A percentile compares a stretch with the other conserved stretches of the same genome.
These are phyloP conservation scores for Bipolaris zeicola DNA, from an alignment of 2,329 filamentous ascomycete genomes.

Conservation along the genomic window DNA sequence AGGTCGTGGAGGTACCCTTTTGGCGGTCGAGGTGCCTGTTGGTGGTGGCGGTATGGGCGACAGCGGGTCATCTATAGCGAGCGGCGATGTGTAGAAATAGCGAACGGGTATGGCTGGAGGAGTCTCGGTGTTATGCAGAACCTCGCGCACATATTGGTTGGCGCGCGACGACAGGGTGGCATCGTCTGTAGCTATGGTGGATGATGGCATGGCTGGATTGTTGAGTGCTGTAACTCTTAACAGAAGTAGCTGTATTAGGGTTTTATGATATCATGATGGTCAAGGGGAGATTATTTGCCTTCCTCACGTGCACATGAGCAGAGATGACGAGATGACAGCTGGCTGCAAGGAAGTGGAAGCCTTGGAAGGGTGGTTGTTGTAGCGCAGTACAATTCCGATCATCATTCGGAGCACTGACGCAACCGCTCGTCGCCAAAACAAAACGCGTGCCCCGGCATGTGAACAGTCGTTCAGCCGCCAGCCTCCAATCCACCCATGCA, in stretches of 20 bases:
- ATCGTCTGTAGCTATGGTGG: constrained; percentile 27
- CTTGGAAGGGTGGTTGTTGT: constrained; percentile 20
- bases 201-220: constrained; percentile 2
- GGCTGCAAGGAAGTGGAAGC: constrained; percentile 19
- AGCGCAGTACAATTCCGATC: constrained; percentile 18
- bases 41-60: constrained; percentile 65
- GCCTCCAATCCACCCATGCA: neutral
- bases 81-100: constrained; percentile 83
- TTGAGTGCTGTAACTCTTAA: constrained; percentile 9
- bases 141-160: constrained; percentile 54
- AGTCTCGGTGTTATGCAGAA: constrained; percentile 48
- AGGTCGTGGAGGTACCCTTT: constrained; percentile 70
- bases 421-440: constrained; percentile 32
- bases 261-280: constrained; percentile 23
- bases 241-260: constrained; percentile 6
- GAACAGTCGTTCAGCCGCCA: constrained; percentile 9
- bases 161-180: constrained; percentile 39
- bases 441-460: constrained; percentile 29
- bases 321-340: constrained; percentile 13
- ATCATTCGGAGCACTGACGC: constrained; percentile 36
- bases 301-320: constrained; percentile 9
- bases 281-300: constrained; percentile 6
- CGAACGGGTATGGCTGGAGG: constrained; percentile 45
- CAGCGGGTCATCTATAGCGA: constrained; percentile 88
- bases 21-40: constrained; percentile 53